A percentile compares a stretch with the other conserved stretches of the same genome.
Conservation (phyloP, 2,329 filamentous ascomycete genomes). For the Exophiala spinifera region DNA sequence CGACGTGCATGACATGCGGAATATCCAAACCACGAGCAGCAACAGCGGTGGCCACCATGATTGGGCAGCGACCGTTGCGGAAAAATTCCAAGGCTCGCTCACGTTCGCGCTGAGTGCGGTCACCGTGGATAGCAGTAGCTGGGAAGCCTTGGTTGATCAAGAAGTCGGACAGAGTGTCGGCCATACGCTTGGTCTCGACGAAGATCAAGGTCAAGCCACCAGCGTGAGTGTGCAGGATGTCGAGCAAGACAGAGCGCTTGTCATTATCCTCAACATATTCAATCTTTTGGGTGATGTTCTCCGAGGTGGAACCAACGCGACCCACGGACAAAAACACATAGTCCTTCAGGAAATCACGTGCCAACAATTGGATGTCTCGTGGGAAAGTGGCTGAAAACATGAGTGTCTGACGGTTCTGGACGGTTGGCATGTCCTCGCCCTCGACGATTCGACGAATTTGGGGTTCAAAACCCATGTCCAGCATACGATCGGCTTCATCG, state of each 20-base stretch:
- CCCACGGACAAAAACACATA: slow-evolving; percentile 99
- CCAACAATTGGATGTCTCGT: slow-evolving; percentile 98
- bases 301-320: slow-evolving; percentile 97
- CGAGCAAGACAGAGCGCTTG: slow-evolving; percentile 95
- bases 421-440: slow-evolving; percentile 92
- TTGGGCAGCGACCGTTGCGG: slow-evolving; percentile 91
- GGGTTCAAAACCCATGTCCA: slow-evolving; percentile 99
- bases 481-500: slow-evolving; percentile 98
- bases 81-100: slow-evolving; percentile 97
- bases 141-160: slow-evolving; percentile 98
- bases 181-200: slow-evolving; percentile 99
- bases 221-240: slow-evolving; percentile 93
- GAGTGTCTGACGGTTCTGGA: slow-evolving; percentile 85
- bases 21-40: slow-evolving; percentile 85
- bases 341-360: slow-evolving; percentile 97
- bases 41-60: slow-evolving; percentile 94
- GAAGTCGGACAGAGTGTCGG: slow-evolving; percentile 95
- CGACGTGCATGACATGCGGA: slow-evolving; percentile 91
- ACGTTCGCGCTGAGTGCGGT: slow-evolving; percentile 97
- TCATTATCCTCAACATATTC: slow-evolving; percentile 96
- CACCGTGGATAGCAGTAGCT: slow-evolving; percentile 96
- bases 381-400: slow-evolving; percentile 99
- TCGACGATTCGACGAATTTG: slow-evolving; percentile 98
- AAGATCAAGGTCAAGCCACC: slow-evolving; percentile 92
- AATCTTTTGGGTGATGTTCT: slow-evolving; percentile 99